These are phyloP conservation scores for Digitaria exilis DNA, from an alignment of 202 grass and related monocot species.

Conservation along the genomic window DNA sequence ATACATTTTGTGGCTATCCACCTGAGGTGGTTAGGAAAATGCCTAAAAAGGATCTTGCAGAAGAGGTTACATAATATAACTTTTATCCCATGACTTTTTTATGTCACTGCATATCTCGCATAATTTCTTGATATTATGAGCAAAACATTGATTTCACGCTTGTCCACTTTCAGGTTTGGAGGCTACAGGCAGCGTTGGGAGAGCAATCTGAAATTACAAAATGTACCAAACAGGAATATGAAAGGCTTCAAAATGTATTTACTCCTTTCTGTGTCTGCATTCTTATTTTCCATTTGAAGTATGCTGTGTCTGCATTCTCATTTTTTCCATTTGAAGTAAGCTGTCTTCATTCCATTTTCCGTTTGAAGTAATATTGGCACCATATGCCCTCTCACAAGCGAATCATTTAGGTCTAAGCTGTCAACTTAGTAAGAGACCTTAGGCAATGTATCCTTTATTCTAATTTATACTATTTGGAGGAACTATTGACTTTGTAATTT, in stretches of 20 bases:
- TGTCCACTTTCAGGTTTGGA: conserved; percentile 78
- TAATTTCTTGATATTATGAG: conserved; percentile 9
- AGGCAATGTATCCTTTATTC: background rate
- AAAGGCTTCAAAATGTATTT: conserved; percentile 98
- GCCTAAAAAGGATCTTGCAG: conserved; percentile 95
- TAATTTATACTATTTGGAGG: background rate
- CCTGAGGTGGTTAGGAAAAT: conserved; percentile 98
- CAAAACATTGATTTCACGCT: conserved; percentile 9
- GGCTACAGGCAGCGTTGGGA: conserved; percentile 90
- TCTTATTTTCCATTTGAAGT: background rate
- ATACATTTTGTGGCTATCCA: conserved; percentile 96
- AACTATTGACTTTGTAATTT: background rate
- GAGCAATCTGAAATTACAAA: conserved; percentile 99
- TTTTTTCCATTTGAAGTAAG: conserved; percentile 20
- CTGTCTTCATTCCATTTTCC: no score
- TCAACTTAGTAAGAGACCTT: background rate
- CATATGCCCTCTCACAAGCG: background rate
- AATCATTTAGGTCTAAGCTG: background rate
- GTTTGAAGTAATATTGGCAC: conserved; percentile 4
- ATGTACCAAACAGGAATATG: conserved; percentile 89
- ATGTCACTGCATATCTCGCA: background rate
- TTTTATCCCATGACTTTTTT: conserved; percentile 10
- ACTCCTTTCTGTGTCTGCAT: conserved; percentile 27
- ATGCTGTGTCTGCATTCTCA: background rate
- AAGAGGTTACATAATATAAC: conserved; percentile 63